phyloP scores from a whole-genome alignment of 2,329 filamentous ascomycete genomes.

The Ophiocordyceps camponoti-saundersi region DNA sequence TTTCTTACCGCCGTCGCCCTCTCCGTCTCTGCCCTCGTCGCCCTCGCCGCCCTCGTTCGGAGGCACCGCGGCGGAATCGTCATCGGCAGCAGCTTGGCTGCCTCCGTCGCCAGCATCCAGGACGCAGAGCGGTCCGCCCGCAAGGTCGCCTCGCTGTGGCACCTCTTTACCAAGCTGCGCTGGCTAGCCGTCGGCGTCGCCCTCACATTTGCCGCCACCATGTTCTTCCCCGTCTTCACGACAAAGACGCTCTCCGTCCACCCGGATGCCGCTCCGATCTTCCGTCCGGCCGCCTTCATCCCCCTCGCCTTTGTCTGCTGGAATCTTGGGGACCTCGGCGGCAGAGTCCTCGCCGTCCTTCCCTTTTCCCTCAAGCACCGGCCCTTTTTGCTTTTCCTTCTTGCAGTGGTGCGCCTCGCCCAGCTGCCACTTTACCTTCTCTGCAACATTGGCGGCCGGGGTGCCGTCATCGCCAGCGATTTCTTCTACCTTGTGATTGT shows the following conservation, averaged over 20 bases:
- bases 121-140: conserved; percentile 34
- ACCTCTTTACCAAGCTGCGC: conserved; percentile 59
- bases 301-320: conserved; percentile 82
- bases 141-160: conserved; percentile 35
- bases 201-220: conserved; percentile 66
- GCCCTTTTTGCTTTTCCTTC: conserved; percentile 49
- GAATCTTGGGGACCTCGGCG: conserved; percentile 76
- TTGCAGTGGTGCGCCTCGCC: conserved; percentile 45
- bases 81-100: conserved; percentile 28
- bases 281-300: conserved; percentile 66
- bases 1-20: conserved; percentile 76
- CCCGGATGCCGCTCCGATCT: conserved; percentile 30
- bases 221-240: conserved; percentile 94
- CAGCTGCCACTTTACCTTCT: conserved; percentile 79
- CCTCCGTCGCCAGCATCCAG: conserved; percentile 32
- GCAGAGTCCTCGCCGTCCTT: conserved; percentile 50
- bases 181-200: conserved; percentile 67
- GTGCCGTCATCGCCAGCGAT: conserved; percentile 62
- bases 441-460: conserved; percentile 70
- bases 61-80: conserved; percentile 38
- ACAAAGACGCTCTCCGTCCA: conserved; percentile 36
- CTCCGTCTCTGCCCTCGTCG: conserved; percentile 50
- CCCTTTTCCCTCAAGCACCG: conserved; percentile 40
- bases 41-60: conserved; percentile 57
- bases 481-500: conserved; percentile 75